Percentiles rank a stretch among this genome's conserved stretches.
These are phyloP conservation scores for Phaseolus lunatus DNA, from an alignment of 306 rosid genomes.

Conservation along the genomic window DNA sequence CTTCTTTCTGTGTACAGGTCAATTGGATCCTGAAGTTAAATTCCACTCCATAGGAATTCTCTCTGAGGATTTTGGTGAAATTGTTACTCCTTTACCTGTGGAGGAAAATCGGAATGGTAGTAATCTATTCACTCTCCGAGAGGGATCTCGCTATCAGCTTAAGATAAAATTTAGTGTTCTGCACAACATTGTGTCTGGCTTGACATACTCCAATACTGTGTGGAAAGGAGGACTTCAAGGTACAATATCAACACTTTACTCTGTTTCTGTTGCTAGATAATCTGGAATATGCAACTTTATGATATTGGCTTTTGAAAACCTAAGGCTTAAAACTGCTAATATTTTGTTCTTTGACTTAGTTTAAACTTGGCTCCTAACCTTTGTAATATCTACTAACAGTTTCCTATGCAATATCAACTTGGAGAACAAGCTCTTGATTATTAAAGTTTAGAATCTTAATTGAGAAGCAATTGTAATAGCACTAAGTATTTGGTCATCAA, in stretches of 20 bases:
- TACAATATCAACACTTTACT: slow-evolving; percentile 32
- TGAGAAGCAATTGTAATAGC: neutral
- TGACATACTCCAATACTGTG: slow-evolving; percentile 81
- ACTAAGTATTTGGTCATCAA: neutral
- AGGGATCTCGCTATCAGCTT: slow-evolving; percentile 79
- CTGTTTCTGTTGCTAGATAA: slow-evolving; percentile 2
- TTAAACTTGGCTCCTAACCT: neutral
- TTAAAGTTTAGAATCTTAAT: neutral
- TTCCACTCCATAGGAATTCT: slow-evolving; percentile 83
- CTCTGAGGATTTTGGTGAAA: slow-evolving; percentile 78
- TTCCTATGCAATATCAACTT: neutral
- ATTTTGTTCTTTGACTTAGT: slow-evolving; percentile 10
- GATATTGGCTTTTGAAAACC: neutral
- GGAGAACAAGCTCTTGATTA: neutral
- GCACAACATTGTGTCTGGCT: slow-evolving; percentile 96
- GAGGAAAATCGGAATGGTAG: slow-evolving; percentile 54
- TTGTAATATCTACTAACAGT: neutral
- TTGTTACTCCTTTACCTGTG: slow-evolving; percentile 70
- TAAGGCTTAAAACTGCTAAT: neutral
- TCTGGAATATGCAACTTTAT: slow-evolving; percentile 15
- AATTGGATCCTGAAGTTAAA: slow-evolving; percentile 90
- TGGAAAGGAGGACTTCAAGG: slow-evolving; percentile 95
- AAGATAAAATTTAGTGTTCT: slow-evolving; percentile 76
- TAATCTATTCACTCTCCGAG: slow-evolving; percentile 73
- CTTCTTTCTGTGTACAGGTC: slow-evolving; percentile 47